A percentile compares a stretch with the other conserved stretches of the same genome.
Conservation (phyloP, 2,329 filamentous ascomycete species). For the Helotiales sp. region DNA sequence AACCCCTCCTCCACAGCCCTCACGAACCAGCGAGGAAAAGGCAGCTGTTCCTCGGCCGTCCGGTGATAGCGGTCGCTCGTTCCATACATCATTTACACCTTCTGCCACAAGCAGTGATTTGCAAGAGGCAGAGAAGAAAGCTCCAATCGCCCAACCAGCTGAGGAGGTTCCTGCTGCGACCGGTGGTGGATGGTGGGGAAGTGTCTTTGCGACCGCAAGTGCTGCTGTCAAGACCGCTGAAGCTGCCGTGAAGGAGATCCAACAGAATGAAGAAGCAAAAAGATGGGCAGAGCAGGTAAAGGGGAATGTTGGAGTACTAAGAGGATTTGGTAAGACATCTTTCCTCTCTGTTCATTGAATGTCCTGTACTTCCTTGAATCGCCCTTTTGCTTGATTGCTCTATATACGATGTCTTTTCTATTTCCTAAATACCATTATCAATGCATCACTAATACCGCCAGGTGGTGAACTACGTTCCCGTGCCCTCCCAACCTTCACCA, state of each 20-base stretch:
- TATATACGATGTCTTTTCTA: not conserved
- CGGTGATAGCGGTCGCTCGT: constrained; percentile 74
- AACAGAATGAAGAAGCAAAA: constrained; percentile 94
- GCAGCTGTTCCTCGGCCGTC: constrained; percentile 65
- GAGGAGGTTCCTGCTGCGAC: constrained; percentile 37
- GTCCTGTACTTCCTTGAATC: not conserved
- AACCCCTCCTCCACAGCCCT: constrained; percentile 55
- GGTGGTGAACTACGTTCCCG: constrained; percentile 86
- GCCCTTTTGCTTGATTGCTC: not conserved
- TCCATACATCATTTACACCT: constrained; percentile 74
- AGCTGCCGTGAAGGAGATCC: constrained; percentile 90
- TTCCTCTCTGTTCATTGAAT: not conserved
- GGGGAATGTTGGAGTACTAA: constrained; percentile 82
- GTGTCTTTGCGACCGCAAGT: constrained; percentile 73
- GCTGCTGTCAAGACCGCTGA: constrained; percentile 93
- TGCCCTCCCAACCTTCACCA: constrained; percentile 92
- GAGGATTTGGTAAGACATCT: constrained; percentile 67
- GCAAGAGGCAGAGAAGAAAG: constrained; percentile 61
- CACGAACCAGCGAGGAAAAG: constrained; percentile 70
- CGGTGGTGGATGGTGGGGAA: constrained; percentile 88
- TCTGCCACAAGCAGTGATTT: constrained; percentile 65
- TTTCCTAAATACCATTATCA: not conserved
- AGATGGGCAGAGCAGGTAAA: constrained; percentile 94
- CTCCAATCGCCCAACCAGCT: constrained; percentile 50
- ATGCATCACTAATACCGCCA: constrained; percentile 46